Evolutionary conservation across 331 rosid genomes (phyloP).

Genomic region (Phaseolus coccineus): DNA sequence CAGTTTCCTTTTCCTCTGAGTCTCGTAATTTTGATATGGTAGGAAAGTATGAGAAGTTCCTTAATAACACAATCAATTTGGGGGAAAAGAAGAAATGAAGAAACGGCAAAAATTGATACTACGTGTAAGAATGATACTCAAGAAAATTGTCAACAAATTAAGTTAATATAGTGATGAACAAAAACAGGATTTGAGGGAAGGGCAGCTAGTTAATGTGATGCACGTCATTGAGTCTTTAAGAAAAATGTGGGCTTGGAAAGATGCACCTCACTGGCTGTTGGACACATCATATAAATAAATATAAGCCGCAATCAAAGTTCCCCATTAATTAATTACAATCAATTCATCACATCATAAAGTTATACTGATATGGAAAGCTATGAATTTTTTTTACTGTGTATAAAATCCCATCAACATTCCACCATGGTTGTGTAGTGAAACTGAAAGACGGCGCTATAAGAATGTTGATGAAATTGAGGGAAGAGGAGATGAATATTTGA

Average conservation of each 20-base stretch:
- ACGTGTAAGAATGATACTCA: slow-evolving; percentile 40
- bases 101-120: slow-evolving; percentile 29
- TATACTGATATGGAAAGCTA: slow-evolving; percentile 1
- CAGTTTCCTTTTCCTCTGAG: background rate
- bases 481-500: slow-evolving; percentile 44
- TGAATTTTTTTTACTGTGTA: background rate
- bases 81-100: background rate
- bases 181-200: background rate
- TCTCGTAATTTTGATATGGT: background rate
- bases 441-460: slow-evolving; percentile 44
- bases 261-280: slow-evolving; percentile 15
- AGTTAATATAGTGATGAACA: slow-evolving; percentile 15
- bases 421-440: slow-evolving; percentile 40
- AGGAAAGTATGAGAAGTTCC: background rate
- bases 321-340: slow-evolving; percentile 4
- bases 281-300: slow-evolving; percentile 28
- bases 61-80: background rate
- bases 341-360: slow-evolving; percentile 17
- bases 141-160: slow-evolving; percentile 30
- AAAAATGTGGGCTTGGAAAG: slow-evolving; percentile 36
- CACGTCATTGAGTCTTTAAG: slow-evolving; percentile 12
- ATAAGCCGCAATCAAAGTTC: slow-evolving; percentile 28
- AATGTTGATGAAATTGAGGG: slow-evolving; percentile 52
- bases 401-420: slow-evolving; percentile 27
- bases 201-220: slow-evolving; percentile 43